Evolutionary conservation across 208 protist species (phyloP), one percentile per base, ranked within the genome.

Genomic region (Perkinsela sp.): DNA sequence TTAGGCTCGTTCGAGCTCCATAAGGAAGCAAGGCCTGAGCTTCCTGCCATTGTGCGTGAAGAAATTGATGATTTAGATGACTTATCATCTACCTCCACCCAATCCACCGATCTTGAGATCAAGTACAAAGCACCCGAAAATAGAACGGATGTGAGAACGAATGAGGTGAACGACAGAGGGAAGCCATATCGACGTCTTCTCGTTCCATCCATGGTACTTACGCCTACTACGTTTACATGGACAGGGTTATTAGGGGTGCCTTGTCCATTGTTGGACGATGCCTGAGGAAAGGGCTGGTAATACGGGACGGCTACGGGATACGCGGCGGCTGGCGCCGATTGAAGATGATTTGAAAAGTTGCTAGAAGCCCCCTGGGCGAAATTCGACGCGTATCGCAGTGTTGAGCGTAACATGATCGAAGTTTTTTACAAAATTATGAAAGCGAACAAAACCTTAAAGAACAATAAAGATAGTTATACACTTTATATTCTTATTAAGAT

Each of bases 1-100:
- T 79, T 79, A 31, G 84, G 78, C 67, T 89, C 81, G 30, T 71
- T 70, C 13, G 71, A 67, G 29, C 75, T 73, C 67, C 88, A 82
- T 75, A 83, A 75, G 31, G 68, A 48, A 28, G 69, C 68, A 31
- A 77, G 28, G 2, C 73, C 75, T 22, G 40, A 57, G 6, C 40
- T 22, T 57, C 13, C 40, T n/a, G 40, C 6, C 22, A 57, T 57
- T n/a, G 13, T 22, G 6, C 40, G 40, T 57, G 40, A 22, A 22
- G 40, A n/a, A 22, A 57, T 57, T 57, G 40, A 57, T n/a, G 40
- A 57, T 57, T 57, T 57, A 6, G 40, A 22, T n/a, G 13, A 6
- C 22, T 57, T 57, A 57, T 57, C 40, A 57, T 57, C 40, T 6
- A 57, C 22, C 40, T 57, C 40, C 22, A 57, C 40, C 40, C 40